A percentile compares a stretch with the other conserved stretches of the same genome.
phyloP scores from a whole-genome alignment of 2,329 filamentous ascomycete species.

The Penicillium vulpinum region DNA sequence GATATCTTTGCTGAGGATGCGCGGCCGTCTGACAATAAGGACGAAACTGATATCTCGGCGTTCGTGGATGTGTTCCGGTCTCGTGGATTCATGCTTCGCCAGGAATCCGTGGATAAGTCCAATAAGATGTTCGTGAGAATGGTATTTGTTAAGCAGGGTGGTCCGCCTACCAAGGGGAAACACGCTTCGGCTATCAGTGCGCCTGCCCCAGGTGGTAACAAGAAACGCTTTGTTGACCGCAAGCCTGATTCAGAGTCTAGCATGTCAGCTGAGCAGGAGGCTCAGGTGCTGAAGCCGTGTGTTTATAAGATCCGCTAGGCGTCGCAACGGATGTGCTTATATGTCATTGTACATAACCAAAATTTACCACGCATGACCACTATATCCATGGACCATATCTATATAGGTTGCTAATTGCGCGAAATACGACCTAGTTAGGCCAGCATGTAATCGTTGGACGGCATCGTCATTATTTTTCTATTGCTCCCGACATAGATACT shows the following conservation, averaged over 20 bases:
- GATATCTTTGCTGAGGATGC: conserved; percentile 54
- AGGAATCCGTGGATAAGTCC: conserved; percentile 70
- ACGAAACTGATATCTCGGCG: conserved; percentile 80
- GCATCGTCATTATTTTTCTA: conserved; percentile 33
- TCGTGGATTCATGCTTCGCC: conserved; percentile 81
- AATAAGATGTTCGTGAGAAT: conserved; percentile 99
- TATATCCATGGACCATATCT: background rate
- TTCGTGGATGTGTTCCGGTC: conserved; percentile 81
- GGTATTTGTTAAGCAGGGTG: conserved; percentile 81
- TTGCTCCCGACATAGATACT: conserved; percentile 23
- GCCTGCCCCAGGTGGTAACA: conserved; percentile 34
- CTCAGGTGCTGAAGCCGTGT: conserved; percentile 85
- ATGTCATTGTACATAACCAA: background rate
- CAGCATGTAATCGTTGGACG: conserved; percentile 21
- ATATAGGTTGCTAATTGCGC: background rate
- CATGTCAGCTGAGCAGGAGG: conserved; percentile 59
- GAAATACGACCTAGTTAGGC: background rate
- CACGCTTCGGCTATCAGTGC: conserved; percentile 47
- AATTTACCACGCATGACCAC: background rate
- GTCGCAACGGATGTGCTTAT: background rate
- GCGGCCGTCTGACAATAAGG: conserved; percentile 56
- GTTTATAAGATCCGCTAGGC: conserved; percentile 83
- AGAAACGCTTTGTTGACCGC: conserved; percentile 58
- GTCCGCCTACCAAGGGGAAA: conserved; percentile 73
- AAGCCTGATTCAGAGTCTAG: conserved; percentile 54